Evolutionary conservation across 2,329 filamentous ascomycete genomes (phyloP), one percentile per base, ranked within the genome.

Genomic region (Ophiobolus disseminans): DNA sequence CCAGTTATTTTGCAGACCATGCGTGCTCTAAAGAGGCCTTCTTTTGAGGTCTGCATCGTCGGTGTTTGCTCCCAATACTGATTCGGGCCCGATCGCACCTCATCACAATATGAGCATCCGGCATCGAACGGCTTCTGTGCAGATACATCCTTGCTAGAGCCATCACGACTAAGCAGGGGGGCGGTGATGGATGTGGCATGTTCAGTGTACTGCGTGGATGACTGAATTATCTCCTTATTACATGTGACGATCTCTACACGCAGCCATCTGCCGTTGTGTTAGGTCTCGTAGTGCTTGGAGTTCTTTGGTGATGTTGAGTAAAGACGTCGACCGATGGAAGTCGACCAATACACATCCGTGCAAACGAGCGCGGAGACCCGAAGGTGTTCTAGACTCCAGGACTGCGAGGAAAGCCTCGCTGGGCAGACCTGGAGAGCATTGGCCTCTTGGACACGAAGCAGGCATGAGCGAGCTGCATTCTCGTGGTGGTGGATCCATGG

Each of bases 11-110:
- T 30, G 16, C 28, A 37, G 19, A 43, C 34, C 34, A 34, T 32
- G 30, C 35, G 28, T 14, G n/a, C 19, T 31, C 5, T 23, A 37
- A 23, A 11, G 28, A 4, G 2, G 31, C 46, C 26, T 4, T 22
- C 28, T n/a, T 4, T 16, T 32, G 21, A 11, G 22, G 44, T 22
- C 13, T 37, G n/a, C 11, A 48, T 14, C 11, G 2, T 26, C 36
- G 22, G 30, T 17, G 28, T 31, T 42, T 14, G 19, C 26, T 50
- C 19, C 5, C 32, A 48, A 42, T 31, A 2, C 10, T 16, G 16
- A 11, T 26, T 46, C 30, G 38, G 36, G 52, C 46, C 45, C 47
- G 37, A 56, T 26, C 16, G 40, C 41, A 38, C 35, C 35, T 38
- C 35, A 39, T 28, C 31, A 17, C 20, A 45, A 51, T 53, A 28